Evolutionary conservation across 306 rosid species (phyloP).

Genomic region (Abrus pulchellus): DNA sequence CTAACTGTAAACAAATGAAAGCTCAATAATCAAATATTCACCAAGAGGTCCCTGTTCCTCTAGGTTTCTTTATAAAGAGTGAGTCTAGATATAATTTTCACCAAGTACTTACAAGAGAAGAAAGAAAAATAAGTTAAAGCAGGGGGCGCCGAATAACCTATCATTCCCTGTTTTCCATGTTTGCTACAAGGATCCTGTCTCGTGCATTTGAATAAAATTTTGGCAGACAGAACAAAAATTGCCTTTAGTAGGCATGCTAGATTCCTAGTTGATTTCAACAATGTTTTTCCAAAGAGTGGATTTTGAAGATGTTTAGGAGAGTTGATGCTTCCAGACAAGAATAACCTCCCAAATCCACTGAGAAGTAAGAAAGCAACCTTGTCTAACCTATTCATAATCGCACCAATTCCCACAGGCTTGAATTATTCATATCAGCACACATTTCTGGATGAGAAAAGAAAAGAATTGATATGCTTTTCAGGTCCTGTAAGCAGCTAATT

Average conservation of each 20-base stretch:
- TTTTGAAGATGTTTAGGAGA: conserved; percentile 60
- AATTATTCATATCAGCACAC: conserved; percentile 57
- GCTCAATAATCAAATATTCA: conserved; percentile 57
- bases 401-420: conserved; percentile 65
- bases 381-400: conserved; percentile 60
- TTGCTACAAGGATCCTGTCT: conserved; percentile 46
- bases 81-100: background rate
- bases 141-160: no score
- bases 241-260: conserved; percentile 52
- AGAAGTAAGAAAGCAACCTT: conserved; percentile 65
- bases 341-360: conserved; percentile 56
- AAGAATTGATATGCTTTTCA: conserved; percentile 42
- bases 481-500: conserved; percentile 42
- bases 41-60: conserved; percentile 47
- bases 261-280: conserved; percentile 56
- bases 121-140: background rate
- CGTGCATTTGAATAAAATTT: conserved; percentile 60
- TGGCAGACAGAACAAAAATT: conserved; percentile 48
- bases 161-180: conserved; percentile 33
- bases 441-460: conserved; percentile 54
- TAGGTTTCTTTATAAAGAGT: conserved; percentile 33
- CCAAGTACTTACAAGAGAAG: background rate
- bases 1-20: conserved; percentile 73
- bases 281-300: conserved; percentile 58
- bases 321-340: conserved; percentile 71